These are phyloP conservation scores for Fusarium veterinarium DNA, from an alignment of 2,329 filamentous ascomycete species.

Conservation along the genomic window DNA sequence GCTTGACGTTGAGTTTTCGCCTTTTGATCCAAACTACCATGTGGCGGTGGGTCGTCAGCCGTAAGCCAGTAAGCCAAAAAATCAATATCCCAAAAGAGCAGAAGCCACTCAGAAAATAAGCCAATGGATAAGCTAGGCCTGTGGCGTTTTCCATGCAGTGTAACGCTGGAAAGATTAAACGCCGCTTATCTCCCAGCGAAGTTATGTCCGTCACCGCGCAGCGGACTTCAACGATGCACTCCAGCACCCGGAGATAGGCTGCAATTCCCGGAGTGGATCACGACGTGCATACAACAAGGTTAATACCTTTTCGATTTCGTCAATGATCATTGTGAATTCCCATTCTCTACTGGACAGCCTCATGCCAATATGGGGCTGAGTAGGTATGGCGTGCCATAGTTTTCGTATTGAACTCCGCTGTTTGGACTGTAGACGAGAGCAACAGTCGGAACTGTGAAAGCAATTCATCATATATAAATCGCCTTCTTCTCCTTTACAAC, in stretches of 20 bases:
- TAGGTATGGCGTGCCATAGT: background rate
- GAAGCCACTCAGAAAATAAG: background rate
- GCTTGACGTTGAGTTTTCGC: background rate
- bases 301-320: background rate
- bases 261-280: background rate
- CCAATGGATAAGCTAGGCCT: background rate
- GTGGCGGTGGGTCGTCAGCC: background rate
- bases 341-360: background rate
- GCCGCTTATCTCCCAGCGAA: background rate
- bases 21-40: background rate
- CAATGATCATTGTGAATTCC: background rate
- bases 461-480: background rate
- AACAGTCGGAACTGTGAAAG: background rate
- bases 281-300: background rate
- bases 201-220: background rate
- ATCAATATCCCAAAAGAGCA: background rate
- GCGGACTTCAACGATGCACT: background rate
- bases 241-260: background rate
- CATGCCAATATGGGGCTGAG: background rate
- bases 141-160: background rate
- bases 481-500: fast-evolving
- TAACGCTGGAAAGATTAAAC: background rate
- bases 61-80: background rate
- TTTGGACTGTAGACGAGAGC: fast-evolving
- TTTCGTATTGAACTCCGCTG: background rate